Conservation (phyloP, 2,329 filamentous ascomycete genomes). For the Calonectria fujianensis region DNA sequence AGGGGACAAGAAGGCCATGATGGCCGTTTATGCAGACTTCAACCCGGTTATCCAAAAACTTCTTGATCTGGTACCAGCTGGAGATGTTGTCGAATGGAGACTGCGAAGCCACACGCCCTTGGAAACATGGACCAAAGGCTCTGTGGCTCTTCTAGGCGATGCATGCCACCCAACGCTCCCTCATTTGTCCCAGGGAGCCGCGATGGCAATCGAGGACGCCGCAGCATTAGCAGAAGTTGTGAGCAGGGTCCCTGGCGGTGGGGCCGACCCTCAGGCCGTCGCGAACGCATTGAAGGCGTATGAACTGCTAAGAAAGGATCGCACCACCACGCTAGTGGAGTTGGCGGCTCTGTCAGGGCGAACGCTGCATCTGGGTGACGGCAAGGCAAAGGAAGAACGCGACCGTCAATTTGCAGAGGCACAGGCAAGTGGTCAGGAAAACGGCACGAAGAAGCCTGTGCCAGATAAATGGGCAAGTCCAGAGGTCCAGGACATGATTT, state of each 20-base stretch:
- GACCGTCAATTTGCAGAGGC: conserved; percentile 19
- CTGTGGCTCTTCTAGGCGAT: conserved; percentile 30
- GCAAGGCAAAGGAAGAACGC: conserved; percentile 18
- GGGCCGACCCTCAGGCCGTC: not conserved
- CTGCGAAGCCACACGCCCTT: conserved; percentile 39
- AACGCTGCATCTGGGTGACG: conserved; percentile 9
- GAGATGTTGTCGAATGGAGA: conserved; percentile 38
- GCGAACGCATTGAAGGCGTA: conserved; percentile 10
- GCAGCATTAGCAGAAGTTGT: conserved; percentile 15
- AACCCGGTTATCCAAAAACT: conserved; percentile 18
- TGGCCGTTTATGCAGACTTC: conserved; percentile 39
- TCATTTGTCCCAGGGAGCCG: conserved; percentile 12
- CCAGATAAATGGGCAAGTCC: conserved; percentile 46
- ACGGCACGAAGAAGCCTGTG: conserved; percentile 33
- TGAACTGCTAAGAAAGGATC: conserved; percentile 15
- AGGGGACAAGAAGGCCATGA: conserved; percentile 42
- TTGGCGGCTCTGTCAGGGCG: conserved; percentile 7
- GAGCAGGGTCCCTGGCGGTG: not conserved
- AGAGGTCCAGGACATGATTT: conserved; percentile 44
- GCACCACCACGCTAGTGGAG: conserved; percentile 2
- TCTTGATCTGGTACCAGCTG: conserved; percentile 31
- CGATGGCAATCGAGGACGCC: conserved; percentile 13
- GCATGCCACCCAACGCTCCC: conserved; percentile 15
- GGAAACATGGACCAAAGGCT: conserved; percentile 29
- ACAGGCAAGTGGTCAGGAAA: conserved; percentile 6